Evolutionary conservation across 306 rosid genomes (phyloP).

Genomic region (Rubus parviflorus): DNA sequence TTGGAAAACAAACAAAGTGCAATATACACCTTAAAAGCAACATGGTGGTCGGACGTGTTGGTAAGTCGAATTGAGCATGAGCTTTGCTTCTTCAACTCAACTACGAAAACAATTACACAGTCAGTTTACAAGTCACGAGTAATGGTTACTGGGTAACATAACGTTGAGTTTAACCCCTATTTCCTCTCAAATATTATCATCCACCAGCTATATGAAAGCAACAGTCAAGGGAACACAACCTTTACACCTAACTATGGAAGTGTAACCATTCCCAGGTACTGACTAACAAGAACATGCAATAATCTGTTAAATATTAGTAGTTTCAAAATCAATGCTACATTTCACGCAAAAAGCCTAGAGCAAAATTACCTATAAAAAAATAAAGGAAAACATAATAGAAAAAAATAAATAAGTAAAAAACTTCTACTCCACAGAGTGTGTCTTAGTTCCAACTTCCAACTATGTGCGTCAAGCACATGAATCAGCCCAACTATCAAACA

Average conservation of each 20-base stretch:
- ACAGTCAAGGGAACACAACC: not conserved
- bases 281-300: not conserved
- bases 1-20: slow-evolving; percentile 10
- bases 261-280: not conserved
- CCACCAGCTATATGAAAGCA: not conserved
- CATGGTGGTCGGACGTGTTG: slow-evolving; percentile 55
- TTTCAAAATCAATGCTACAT: not conserved
- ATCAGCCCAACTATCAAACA: not conserved
- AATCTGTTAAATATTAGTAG: not conserved
- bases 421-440: not conserved
- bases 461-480: not conserved
- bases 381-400: not conserved
- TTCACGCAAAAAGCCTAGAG: not conserved
- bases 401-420: not conserved
- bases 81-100: slow-evolving; percentile 85
- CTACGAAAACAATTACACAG: slow-evolving; percentile 37
- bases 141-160: not conserved
- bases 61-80: slow-evolving; percentile 65
- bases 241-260: not conserved
- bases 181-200: not conserved
- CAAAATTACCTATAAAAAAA: not conserved
- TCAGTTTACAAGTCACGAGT: not conserved
- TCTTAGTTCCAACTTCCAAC: not conserved
- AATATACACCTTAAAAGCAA: slow-evolving; percentile 80
- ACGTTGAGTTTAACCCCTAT: not conserved